Base-by-base conservation (phyloP, 2,329 filamentous ascomycete species). In the Colletotrichum neosansevieriae region DNA sequence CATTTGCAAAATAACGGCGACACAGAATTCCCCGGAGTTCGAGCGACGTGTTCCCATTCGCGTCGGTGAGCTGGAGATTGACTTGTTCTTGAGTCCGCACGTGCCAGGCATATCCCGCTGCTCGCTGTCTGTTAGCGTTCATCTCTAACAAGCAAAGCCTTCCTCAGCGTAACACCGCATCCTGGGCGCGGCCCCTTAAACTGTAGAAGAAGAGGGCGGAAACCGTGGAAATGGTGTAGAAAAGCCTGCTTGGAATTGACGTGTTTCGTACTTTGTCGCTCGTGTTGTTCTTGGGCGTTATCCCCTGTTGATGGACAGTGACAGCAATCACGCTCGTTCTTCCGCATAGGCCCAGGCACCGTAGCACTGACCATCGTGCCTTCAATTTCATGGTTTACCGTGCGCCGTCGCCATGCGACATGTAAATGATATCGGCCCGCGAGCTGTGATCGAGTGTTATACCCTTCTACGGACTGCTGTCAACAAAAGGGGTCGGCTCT, bases 131-230 rank as follows among this genome's bases (percentile, higher is more conserved):
- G 34, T 38, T 54, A 34, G 60, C 61, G 54, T 54, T 58, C 59
- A 45, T 58, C 59, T 58, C 53, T 36, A 40, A 58, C 59, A 32
- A 58, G 47, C 47, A 51, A 32, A 47, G 19, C 47, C 38, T 58
- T 47, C 38, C 54, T 42, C 65, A 64, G 64, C 53, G 64, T 64
- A 19, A 40, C 60, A 67, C 64, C 40, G 60, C 45, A 40, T 49
- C 54, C 42, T 36, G 60, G 34, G 42, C 36, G 64, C 64, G 32
- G 38, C 53, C 65, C 65, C 45, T 64, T 45, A 47, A 53, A 50
- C 58, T 38, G 65, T 67, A 60, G 58, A 67, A 58, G 60, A 54
- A 36, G 58, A 21, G 15, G 57, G 63, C 64, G 32, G 45, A 32
- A 64, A 21, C 32, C 45, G 12, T 54, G 45, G 53, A 53, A 9